Base-by-base conservation (phyloP, 345 rosid species). In the Eucalyptus polybractea region DNA sequence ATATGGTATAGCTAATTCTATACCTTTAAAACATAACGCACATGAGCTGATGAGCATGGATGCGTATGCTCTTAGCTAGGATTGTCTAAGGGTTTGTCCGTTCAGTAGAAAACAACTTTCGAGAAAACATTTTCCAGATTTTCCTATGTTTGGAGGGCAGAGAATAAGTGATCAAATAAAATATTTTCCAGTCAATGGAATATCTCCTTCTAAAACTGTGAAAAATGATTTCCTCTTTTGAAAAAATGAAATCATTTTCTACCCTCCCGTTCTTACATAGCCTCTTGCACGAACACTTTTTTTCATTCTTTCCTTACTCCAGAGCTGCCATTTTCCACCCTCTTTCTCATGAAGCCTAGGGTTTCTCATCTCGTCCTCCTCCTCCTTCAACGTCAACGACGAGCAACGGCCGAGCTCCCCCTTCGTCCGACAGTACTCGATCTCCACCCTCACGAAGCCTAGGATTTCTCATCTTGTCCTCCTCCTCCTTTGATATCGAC, bases 61-160 rank as follows among this genome's bases (percentile, higher is more conserved):
- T 56, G 62, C 3, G 13, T 24, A 56, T 24, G 29, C 62, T 56
- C 6, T 56, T 56, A 25, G 62, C 62, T 56, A 56, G 29, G 62
- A 24, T 0, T 10, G 0, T 56, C 13, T 24, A 56, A 56, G 62
- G 6, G 10, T 53, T 4, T 53, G 10, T 53, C 0, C 10, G 10
- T 53, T 53, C 2, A 21, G 0, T 53, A 53, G 10, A 53, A 19
- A 53, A 53, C 58, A 53, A 53, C 25, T 53, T 53, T 53, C 0
- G 5, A 53, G 25, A 53, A 53, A 53, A 53, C 2, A 53, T 53
- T 53, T 7, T 53, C 5, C 0, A 0, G 2, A 53, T 53, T 53
- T 21, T 53, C 5, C 1, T 8, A 0, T 19, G 58, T 53, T 53
- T 2, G 2, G 10, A 16, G 25, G 25, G 10, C 0, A 0, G 5